A percentile compares a stretch with the other conserved stretches of the same genome.
Evolutionary conservation across 225 moss, liverwort and hornwort species (phyloP).

Genomic region (Polytrichum commune): DNA sequence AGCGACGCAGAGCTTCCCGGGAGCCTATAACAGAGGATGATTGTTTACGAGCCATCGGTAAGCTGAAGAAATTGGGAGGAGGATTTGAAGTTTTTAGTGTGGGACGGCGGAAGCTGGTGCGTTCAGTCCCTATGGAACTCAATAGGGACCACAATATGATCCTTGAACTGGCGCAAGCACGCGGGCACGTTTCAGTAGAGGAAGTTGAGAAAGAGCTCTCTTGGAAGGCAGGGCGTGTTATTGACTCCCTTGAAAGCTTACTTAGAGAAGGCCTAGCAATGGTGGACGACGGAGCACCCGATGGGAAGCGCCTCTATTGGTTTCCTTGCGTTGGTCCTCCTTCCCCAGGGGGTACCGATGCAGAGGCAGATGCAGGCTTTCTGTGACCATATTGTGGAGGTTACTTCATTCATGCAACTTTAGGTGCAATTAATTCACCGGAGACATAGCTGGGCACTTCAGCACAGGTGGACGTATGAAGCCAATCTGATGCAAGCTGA

Average conservation of each 20-base stretch:
- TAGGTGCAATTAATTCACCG: no score
- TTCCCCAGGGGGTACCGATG: conserved; percentile 15
- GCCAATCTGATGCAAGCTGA: no score
- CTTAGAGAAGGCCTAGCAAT: conserved; percentile 90
- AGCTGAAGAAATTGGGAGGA: conserved; percentile 78
- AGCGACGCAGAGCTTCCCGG: conserved; percentile 56
- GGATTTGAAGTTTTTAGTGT: conserved; percentile 83
- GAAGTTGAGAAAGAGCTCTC: conserved; percentile 56
- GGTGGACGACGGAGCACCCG: conserved; percentile 84
- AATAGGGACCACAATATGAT: conserved; percentile 90
- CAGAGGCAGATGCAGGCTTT: conserved; percentile 5
- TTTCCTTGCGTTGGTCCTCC: conserved; percentile 74
- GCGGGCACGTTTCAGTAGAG: conserved; percentile 67
- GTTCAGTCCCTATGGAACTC: conserved; percentile 86
- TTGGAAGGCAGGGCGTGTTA: conserved; percentile 68
- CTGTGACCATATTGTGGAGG: neutral
- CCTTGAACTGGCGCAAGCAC: conserved; percentile 70
- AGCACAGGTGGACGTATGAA: no score
- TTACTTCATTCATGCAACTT: neutral
- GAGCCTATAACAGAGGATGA: conserved; percentile 81
- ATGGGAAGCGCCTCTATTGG: conserved; percentile 73
- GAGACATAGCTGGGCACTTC: no score
- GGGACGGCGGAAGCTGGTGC: conserved; percentile 73
- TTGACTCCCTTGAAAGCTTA: conserved; percentile 72
- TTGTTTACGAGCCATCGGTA: conserved; percentile 79